Conservation (phyloP, 768 basidiomycete genomes). For the Russula abietina region DNA sequence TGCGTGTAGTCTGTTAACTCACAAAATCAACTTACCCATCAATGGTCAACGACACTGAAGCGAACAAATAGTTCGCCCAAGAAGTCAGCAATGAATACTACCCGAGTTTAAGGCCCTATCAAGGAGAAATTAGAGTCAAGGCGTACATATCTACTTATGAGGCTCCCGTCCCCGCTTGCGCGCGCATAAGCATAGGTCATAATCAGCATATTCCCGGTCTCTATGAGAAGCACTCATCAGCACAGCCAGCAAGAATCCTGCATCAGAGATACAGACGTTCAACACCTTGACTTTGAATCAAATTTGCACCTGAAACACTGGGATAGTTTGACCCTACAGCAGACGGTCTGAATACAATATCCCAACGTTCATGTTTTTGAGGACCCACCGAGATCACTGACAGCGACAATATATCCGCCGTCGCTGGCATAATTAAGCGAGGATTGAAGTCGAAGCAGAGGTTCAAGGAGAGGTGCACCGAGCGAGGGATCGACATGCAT, state of each 20-base stretch:
- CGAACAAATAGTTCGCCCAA: conserved; percentile 32
- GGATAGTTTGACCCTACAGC: conserved; percentile 12
- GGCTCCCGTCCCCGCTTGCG: too few relatives aligned
- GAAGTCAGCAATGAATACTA: conserved; percentile 30
- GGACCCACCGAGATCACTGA: conserved; percentile 26
- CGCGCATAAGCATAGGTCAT: too few relatives aligned
- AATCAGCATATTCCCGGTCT: too few relatives aligned
- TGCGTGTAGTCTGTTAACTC: conserved; percentile 39
- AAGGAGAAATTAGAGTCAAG: neutral
- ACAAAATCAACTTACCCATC: conserved; percentile 46
- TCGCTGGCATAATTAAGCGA: conserved; percentile 20
- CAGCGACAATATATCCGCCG: conserved; percentile 17
- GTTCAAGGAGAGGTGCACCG: conserved; percentile 31
- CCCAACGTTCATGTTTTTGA: neutral
- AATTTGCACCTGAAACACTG: conserved; percentile 5
- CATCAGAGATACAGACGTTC: conserved; percentile 22
- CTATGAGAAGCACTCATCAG: too few relatives aligned
- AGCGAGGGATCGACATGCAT: conserved; percentile 50
- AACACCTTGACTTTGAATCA: conserved; percentile 3
- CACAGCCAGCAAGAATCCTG: too few relatives aligned
- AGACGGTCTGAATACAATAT: neutral
- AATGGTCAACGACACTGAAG: conserved; percentile 44
- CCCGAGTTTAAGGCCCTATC: neutral
- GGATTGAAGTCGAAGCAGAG: conserved; percentile 25
- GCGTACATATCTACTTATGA: too few relatives aligned